A percentile compares a stretch with the other conserved stretches of the same genome.
These are phyloP conservation scores for Mrakia blollopis DNA, from an alignment of 768 basidiomycete genomes.

Conservation along the genomic window DNA sequence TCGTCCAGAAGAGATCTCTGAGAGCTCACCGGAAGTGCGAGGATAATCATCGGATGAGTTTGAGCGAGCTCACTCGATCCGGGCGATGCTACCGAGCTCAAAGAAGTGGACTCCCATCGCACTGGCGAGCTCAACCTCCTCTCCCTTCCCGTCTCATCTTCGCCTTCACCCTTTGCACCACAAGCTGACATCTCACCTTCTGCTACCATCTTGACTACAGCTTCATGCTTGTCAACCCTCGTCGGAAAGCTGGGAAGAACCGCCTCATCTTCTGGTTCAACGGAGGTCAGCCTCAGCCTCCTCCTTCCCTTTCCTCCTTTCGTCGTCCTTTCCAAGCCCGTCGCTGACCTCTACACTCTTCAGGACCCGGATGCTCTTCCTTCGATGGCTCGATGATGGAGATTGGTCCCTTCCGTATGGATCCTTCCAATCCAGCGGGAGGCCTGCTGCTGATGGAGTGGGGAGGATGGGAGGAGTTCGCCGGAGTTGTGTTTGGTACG, in stretches of 20 bases:
- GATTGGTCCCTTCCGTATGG: constrained; percentile 76
- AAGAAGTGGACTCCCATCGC: no score
- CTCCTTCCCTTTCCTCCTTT: background rate
- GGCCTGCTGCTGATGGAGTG: constrained; percentile 62
- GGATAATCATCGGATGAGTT: no score
- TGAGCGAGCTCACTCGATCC: no score
- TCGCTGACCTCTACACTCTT: background rate
- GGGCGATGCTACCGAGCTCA: no score
- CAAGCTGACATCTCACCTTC: background rate
- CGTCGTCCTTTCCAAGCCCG: background rate
- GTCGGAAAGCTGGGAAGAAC: constrained; percentile 81
- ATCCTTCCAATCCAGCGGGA: constrained; percentile 47
- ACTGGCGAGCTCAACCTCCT: background rate
- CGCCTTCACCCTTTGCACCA: background rate
- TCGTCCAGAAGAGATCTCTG: background rate
- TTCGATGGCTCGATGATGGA: constrained; percentile 99
- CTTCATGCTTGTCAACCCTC: constrained; percentile 84
- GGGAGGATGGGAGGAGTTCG: constrained; percentile 97
- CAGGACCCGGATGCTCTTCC: constrained; percentile 80
- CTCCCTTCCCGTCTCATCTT: no score
- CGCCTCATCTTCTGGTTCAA: constrained; percentile 96
- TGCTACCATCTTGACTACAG: constrained; percentile 34
- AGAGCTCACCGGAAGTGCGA: no score
- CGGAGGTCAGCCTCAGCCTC: constrained; percentile 50
- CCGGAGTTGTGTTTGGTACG: constrained; percentile 85